Percentiles rank a stretch among this genome's conserved stretches.
These are phyloP conservation scores for Cyberlindnera maritima DNA, from an alignment of 805 yeast genomes.

Conservation along the genomic window DNA sequence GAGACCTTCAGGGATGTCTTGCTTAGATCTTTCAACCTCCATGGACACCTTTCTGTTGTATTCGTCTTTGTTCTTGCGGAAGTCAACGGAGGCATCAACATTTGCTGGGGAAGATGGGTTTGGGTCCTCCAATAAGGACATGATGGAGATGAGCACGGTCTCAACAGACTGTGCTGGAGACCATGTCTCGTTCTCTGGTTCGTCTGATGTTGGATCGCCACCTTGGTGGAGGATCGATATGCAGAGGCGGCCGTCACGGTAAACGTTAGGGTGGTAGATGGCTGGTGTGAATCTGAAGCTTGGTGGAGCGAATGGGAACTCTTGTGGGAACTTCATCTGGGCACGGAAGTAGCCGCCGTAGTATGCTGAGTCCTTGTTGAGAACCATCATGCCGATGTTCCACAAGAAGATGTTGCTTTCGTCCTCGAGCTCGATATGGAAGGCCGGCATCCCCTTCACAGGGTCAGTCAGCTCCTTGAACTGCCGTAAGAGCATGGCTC, in stretches of 20 bases:
- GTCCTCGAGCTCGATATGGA: constrained; percentile 66
- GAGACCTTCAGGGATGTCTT: constrained; percentile 85
- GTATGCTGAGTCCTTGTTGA: constrained; percentile 83
- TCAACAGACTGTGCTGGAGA: constrained; percentile 92
- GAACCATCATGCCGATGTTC: constrained; percentile 92
- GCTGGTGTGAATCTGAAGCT: constrained; percentile 89
- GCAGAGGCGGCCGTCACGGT: constrained; percentile 89
- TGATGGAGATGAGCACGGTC: constrained; percentile 82
- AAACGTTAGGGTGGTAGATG: constrained; percentile 93
- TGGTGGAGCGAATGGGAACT: constrained; percentile 93
- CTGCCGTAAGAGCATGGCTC: constrained; percentile 76
- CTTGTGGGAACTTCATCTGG: constrained; percentile 88
- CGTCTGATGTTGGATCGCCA: constrained; percentile 87
- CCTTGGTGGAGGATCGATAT: constrained; percentile 89
- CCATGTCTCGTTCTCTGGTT: constrained; percentile 94
- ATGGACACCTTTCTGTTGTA: constrained; percentile 72
- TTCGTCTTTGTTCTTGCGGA: constrained; percentile 75
- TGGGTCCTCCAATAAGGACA: constrained; percentile 90
- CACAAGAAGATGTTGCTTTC: constrained; percentile 55
- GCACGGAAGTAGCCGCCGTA: constrained; percentile 95
- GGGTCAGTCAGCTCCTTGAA: constrained; percentile 92
- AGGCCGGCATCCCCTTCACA: constrained; percentile 69
- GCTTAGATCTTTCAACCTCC: constrained; percentile 81
- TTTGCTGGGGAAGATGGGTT: constrained; percentile 93
- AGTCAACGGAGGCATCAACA: constrained; percentile 91